Conservation (phyloP, 768 basidiomycete species). For the Ramaria rubella region DNA sequence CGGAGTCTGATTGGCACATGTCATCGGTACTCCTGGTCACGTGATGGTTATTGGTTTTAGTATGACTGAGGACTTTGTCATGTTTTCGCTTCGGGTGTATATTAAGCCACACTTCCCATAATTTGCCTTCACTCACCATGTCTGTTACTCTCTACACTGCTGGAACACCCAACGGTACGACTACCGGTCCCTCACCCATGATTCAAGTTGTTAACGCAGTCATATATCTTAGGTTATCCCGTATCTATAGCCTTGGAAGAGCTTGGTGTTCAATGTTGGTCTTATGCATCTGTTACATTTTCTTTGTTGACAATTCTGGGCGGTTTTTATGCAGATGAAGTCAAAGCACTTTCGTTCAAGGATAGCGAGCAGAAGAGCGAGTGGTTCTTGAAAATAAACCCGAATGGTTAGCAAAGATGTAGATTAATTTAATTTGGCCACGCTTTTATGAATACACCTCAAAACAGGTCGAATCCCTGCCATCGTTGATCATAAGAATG, state of each 20-base stretch:
- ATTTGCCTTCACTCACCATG: too few species aligned
- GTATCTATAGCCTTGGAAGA: conserved; percentile 3
- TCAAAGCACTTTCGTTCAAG: conserved; percentile 6
- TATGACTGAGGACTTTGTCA: too few species aligned
- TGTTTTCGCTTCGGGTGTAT: too few species aligned
- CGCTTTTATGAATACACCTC: background rate
- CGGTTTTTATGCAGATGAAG: background rate
- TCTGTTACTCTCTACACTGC: too few species aligned
- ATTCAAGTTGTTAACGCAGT: background rate
- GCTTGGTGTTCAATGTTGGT: conserved; percentile 5
- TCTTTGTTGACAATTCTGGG: background rate
- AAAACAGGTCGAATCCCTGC: conserved; percentile 51
- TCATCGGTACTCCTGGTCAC: too few species aligned
- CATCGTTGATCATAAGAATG: conserved; percentile 45
- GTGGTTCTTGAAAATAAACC: conserved; percentile 11
- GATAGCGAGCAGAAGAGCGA: conserved; percentile 9
- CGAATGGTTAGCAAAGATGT: background rate
- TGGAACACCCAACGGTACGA: too few species aligned
- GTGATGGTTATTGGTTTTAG: too few species aligned
- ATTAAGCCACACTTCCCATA: too few species aligned
- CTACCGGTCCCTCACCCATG: too few species aligned
- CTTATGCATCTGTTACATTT: background rate
- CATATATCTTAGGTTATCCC: conserved; percentile 1
- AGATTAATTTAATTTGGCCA: background rate
- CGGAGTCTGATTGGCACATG: too few species aligned